Percentiles rank a stretch among this genome's conserved stretches.
These are phyloP conservation scores for Galerina sulciceps DNA, from an alignment of 768 basidiomycete genomes.

Conservation along the genomic window DNA sequence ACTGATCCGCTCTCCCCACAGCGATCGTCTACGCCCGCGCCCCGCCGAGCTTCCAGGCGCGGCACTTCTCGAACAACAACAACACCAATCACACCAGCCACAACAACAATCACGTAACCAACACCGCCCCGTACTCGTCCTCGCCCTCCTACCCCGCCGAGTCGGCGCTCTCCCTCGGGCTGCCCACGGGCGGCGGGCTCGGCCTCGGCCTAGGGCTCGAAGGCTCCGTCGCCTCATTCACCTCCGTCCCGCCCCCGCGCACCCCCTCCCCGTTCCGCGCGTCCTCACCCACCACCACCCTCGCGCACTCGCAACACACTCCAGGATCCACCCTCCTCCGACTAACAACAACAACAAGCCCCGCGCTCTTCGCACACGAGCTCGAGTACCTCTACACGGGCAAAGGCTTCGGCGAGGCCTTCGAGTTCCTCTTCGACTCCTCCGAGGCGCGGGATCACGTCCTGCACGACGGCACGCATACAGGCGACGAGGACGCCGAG, in stretches of 20 bases:
- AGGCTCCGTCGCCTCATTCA: slow-evolving; percentile 39
- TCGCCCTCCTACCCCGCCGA: slow-evolving; percentile 47
- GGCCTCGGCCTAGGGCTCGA: no score
- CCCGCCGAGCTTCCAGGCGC: slow-evolving; percentile 87
- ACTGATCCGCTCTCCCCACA: slow-evolving; percentile 31
- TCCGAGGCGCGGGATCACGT: slow-evolving; percentile 54
- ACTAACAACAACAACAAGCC: slow-evolving; percentile 69
- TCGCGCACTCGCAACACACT: background rate
- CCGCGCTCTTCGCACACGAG: slow-evolving; percentile 85
- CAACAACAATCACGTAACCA: slow-evolving; percentile 7
- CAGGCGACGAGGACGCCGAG: slow-evolving; percentile 29
- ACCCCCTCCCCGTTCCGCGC: slow-evolving; percentile 21
- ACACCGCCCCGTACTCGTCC: slow-evolving; percentile 5
- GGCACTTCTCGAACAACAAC: slow-evolving; percentile 67
- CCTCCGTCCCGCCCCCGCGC: slow-evolving; percentile 52
- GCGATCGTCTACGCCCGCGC: slow-evolving; percentile 96
- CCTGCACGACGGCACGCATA: background rate
- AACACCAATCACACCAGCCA: no score
- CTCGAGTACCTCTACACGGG: slow-evolving; percentile 96
- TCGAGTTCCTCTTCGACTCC: slow-evolving; percentile 85
- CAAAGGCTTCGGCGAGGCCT: slow-evolving; percentile 84
- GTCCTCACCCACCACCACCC: background rate
- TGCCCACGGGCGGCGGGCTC: no score
- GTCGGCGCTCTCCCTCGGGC: slow-evolving; percentile 60
- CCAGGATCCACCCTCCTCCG: slow-evolving; percentile 54